Percentiles rank a stretch among this genome's conserved stretches.
phyloP scores from a whole-genome alignment of 441 rosid genomes.

The Biscutella auriculata region DNA sequence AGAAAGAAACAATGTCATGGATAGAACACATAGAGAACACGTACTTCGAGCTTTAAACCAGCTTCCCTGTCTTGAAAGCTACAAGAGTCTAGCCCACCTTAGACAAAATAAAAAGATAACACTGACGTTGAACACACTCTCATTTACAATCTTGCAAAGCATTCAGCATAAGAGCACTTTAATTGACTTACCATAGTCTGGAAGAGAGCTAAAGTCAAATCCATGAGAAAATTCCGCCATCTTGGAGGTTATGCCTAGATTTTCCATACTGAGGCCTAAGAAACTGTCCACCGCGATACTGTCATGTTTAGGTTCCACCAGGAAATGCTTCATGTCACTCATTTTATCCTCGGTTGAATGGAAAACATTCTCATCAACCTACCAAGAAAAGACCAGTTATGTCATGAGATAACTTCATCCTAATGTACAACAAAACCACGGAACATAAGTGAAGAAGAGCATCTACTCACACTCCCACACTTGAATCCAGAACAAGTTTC shows the following conservation, averaged over 20 bases:
- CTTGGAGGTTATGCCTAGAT: slow-evolving; percentile 30
- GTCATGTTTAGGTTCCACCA: slow-evolving; percentile 43
- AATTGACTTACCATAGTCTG: slow-evolving; percentile 29
- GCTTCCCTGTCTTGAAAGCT: slow-evolving; percentile 32
- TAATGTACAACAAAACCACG: neutral
- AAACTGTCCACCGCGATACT: slow-evolving; percentile 37
- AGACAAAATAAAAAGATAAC: slow-evolving; percentile 2
- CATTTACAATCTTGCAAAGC: neutral
- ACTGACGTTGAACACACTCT: neutral
- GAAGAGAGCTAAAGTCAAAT: slow-evolving; percentile 34
- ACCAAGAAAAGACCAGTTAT: slow-evolving; percentile 12
- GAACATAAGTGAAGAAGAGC: slow-evolving; percentile 2
- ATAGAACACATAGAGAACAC: slow-evolving; percentile 20
- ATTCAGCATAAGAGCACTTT: neutral
- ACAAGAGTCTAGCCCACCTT: slow-evolving; percentile 46
- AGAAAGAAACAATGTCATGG: neutral
- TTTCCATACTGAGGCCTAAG: slow-evolving; percentile 37
- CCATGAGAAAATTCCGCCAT: slow-evolving; percentile 35
- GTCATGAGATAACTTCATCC: neutral
- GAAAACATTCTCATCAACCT: slow-evolving; percentile 32
- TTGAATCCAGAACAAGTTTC: slow-evolving; percentile 25
- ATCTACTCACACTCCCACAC: slow-evolving; percentile 29
- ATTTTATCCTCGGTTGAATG: slow-evolving; percentile 36
- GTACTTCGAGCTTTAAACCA: slow-evolving; percentile 56
- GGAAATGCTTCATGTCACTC: slow-evolving; percentile 30